Evolutionary conservation across 441 rosid species (phyloP), one percentile per base, ranked within the genome.

Genomic region (Manihot esculenta): DNA sequence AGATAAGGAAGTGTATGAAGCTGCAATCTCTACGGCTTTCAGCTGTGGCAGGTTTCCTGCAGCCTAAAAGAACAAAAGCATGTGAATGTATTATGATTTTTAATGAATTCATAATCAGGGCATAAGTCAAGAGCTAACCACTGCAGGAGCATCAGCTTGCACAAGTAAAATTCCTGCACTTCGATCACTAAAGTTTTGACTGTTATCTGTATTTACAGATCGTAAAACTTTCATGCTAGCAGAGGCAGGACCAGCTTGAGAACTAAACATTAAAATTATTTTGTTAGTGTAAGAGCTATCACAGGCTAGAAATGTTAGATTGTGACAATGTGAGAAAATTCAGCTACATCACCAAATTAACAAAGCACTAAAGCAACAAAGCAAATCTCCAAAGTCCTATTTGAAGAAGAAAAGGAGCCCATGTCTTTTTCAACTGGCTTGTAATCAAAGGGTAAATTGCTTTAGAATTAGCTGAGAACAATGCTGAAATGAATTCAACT

Each of bases 171-270:
- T 74, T 72, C 99, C 97, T 6, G 86, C 91, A 77, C 89, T 90
- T 81, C 48, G 85, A 41, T 90, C 92, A 51, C 76, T 53, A 30
- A 64, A 73, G 72, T 68, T 81, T 80, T 35, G 82, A 35, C 62
- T 66, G 66, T 86, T 77, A 56, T 86, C 87, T 23, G 76, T 82
- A 72, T 80, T 75, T 18, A 85, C 73, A 24, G 94, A 76, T 17
- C 85, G 86, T 71, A 92, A 64, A 75, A 89, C 86, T 77, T 88
- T 86, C 84, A 78, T 73, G 76, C 97, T 86, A 26, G 97, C 94
- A 72, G 90, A 90, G 71, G 99, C 97, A 75, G 94, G 97, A 69
- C 97, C 99, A 69, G 84, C 93, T 77, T 89, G 90, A 65, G 97
- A 88, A 76, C 99, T 92, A 78, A 70, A 56, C 56, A 72, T 38